A percentile compares a stretch with the other conserved stretches of the same genome.
These are phyloP conservation scores for Yamadazyma ubonensis DNA, from an alignment of 805 yeast species.

Conservation along the genomic window DNA sequence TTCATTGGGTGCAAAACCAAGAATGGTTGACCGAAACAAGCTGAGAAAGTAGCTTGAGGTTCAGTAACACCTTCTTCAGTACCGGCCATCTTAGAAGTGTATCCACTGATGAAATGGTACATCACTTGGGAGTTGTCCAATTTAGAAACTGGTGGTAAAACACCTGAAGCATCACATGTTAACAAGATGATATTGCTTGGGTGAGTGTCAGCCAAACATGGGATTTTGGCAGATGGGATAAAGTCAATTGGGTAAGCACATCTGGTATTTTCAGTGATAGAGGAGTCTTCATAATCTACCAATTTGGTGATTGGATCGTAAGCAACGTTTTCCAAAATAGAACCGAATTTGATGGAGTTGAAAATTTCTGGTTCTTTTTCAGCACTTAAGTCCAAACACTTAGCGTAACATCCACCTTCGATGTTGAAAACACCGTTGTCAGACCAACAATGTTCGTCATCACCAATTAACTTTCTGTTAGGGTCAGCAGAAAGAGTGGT, in stretches of 20 bases:
- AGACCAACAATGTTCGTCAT: constrained; percentile 99
- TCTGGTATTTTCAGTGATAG: constrained; percentile 95
- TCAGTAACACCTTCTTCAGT: constrained; percentile 98
- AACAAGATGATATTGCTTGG: constrained; percentile 89
- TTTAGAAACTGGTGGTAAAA: constrained; percentile 93
- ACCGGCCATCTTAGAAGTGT: constrained; percentile 99
- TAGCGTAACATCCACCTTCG: constrained; percentile 99
- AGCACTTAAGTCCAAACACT: constrained; percentile 82
- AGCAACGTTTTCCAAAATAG: constrained; percentile 90
- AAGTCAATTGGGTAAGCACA: constrained; percentile 98
- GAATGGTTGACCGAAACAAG: constrained; percentile 99
- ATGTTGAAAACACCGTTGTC: constrained; percentile 97
- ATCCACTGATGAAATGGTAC: constrained; percentile 98
- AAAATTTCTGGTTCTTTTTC: constrained; percentile 98
- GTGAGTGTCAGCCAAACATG: constrained; percentile 86
- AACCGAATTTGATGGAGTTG: constrained; percentile 91
- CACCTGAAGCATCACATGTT: constrained; percentile 98
- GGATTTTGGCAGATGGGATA: constrained; percentile 94
- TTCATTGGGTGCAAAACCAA: constrained; percentile 96
- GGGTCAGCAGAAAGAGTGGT: constrained; percentile 97
- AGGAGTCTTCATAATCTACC: constrained; percentile 80
- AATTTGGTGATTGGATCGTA: constrained; percentile 75
- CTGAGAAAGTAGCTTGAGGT: constrained; percentile 96
- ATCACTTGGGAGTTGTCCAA: constrained; percentile 93
- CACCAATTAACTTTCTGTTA: constrained; percentile 90